phyloP scores from a whole-genome alignment of 176 grass and related monocot species.

The Aegilops speltoides region DNA sequence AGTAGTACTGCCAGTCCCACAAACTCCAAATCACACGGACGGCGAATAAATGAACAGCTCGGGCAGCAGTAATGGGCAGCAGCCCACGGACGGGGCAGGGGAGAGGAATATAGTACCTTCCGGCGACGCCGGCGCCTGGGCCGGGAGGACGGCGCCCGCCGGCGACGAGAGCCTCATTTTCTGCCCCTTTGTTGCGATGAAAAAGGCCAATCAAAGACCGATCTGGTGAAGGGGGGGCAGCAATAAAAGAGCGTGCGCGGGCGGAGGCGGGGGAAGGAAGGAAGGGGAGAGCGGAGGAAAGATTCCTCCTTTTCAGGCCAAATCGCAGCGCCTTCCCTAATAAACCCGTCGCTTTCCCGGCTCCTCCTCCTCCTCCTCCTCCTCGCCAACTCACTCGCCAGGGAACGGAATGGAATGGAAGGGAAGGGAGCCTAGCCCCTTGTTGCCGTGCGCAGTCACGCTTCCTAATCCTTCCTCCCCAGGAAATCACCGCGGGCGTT shows the following conservation, averaged over 20 bases:
- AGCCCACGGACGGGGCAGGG: not conserved
- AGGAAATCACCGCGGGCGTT: not conserved
- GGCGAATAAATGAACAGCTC: slow-evolving; percentile 18
- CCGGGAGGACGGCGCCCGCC: slow-evolving; percentile 33
- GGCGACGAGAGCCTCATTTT: slow-evolving; percentile 57
- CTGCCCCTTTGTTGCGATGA: not conserved
- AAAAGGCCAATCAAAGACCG: not conserved
- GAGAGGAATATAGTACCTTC: slow-evolving; percentile 36
- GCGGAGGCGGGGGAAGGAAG: not conserved
- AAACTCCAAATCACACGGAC: not conserved
- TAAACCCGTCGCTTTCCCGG: slow-evolving; percentile 46
- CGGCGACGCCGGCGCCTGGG: slow-evolving; percentile 38
- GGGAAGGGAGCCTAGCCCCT: not conserved
- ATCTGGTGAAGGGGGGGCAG: slow-evolving; percentile 34
- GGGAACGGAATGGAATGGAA: not conserved
- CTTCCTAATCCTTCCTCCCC: not conserved
- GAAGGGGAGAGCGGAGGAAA: slow-evolving; percentile 37
- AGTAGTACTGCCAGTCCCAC: not conserved
- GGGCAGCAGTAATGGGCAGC: slow-evolving; percentile 5
- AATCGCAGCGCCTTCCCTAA: slow-evolving; percentile 62
- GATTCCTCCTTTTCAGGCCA: slow-evolving; percentile 61
- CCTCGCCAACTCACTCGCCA: slow-evolving; percentile 33
- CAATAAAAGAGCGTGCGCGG: slow-evolving; percentile 35
- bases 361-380: not conserved
- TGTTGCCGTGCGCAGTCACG: slow-evolving; percentile 13